Evolutionary conservation across 495 filamentous ascomycete species (phyloP).

Genomic region (Penicillium pulvis): DNA sequence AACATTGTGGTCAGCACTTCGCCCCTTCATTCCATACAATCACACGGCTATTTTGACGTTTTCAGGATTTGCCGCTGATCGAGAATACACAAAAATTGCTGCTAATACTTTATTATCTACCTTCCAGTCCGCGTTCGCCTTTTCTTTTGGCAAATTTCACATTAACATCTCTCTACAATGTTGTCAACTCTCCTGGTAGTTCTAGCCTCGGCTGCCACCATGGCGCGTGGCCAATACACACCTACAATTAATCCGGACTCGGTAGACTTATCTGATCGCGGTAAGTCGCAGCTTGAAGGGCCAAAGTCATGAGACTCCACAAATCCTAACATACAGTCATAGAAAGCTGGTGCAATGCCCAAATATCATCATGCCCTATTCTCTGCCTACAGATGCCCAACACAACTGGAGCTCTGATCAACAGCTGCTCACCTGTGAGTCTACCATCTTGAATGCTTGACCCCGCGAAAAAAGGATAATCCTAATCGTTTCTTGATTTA

Average conservation of each 20-base stretch:
- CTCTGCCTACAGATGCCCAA: slow-evolving; percentile 70
- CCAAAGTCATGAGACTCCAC: slow-evolving; percentile 7
- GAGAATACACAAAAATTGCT: not conserved
- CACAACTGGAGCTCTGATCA: slow-evolving; percentile 45
- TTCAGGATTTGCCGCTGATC: not conserved
- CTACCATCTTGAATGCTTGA: not conserved
- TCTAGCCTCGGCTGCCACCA: slow-evolving; percentile 32
- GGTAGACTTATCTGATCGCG: slow-evolving; percentile 50
- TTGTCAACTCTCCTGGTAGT: slow-evolving; percentile 24
- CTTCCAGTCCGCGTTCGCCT: not conserved
- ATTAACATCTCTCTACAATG: slow-evolving; percentile 21
- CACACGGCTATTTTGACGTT: slow-evolving; percentile 3
- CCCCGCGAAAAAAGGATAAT: not conserved
- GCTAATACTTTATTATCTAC: not conserved
- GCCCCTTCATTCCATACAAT: not conserved
- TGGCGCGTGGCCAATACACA: slow-evolving; percentile 42
- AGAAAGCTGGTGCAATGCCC: slow-evolving; percentile 71
- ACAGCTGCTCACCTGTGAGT: slow-evolving; percentile 75
- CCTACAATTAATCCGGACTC: slow-evolving; percentile 59
- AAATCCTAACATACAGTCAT: slow-evolving; percentile 1
- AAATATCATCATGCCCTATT: slow-evolving; percentile 69
- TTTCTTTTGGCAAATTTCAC: not conserved
- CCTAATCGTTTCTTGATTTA: slow-evolving; percentile 29
- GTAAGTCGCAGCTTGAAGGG: slow-evolving; percentile 30
- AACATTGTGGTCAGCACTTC: not conserved